Percentiles rank a stretch among this genome's conserved stretches.
phyloP scores from a whole-genome alignment of 1,284 basidiomycete species.

The Ustilago esculenta region DNA sequence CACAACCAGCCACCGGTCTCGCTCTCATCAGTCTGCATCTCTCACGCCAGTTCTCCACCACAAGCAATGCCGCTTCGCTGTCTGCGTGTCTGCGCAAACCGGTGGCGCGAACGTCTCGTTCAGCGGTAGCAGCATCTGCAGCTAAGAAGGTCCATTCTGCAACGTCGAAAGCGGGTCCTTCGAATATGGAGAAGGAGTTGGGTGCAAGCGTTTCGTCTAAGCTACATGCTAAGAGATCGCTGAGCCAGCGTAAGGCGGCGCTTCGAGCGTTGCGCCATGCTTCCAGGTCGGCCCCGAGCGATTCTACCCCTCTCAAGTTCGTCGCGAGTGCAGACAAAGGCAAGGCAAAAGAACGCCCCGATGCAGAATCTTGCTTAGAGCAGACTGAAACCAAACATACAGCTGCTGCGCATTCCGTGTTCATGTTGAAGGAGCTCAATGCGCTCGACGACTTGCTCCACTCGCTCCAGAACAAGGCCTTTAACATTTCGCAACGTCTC shows the following conservation, averaged over 20 bases:
- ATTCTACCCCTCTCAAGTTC: conserved; percentile 7
- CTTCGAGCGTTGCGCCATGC: conserved; percentile 6
- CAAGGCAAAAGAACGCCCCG: conserved; percentile 11
- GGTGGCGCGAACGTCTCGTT: too few relatives aligned
- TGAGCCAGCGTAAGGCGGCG: conserved; percentile 13
- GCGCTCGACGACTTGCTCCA: conserved; percentile 33
- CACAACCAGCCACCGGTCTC: conserved; percentile 1
- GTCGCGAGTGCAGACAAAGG: conserved; percentile 20
- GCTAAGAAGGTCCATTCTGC: not conserved
- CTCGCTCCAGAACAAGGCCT: conserved; percentile 27
- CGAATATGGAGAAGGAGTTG: too few relatives aligned
- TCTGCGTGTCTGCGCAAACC: conserved; percentile 14
- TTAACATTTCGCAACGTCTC: conserved; percentile 37
- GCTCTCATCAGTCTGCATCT: conserved; percentile 10
- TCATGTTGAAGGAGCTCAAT: conserved; percentile 25
- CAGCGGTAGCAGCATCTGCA: not conserved
- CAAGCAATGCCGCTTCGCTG: conserved; percentile 3
- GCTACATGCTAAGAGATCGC: not conserved
- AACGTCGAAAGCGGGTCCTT: not conserved
- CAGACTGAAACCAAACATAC: not conserved
- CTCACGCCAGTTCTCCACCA: conserved; percentile 12
- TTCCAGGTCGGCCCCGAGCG: not conserved
- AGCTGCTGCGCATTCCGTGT: conserved; percentile 11
- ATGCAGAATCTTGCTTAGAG: not conserved
- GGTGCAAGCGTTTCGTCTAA: too few relatives aligned